Evolutionary conservation across 2,329 filamentous ascomycete species (phyloP).

Genomic region (Botrytis porri): DNA sequence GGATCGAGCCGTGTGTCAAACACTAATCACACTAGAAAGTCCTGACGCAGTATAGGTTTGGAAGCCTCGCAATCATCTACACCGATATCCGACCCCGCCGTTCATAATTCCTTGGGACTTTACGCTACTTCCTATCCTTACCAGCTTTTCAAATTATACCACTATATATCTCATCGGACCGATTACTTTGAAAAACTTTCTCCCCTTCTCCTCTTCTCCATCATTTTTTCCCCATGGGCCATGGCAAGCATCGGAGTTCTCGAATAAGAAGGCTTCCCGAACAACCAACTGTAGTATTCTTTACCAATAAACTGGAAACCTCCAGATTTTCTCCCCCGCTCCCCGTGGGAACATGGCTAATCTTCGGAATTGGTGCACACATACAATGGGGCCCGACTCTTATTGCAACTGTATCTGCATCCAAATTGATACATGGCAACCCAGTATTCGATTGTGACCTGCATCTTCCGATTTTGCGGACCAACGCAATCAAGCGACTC

Average conservation of each 20-base stretch:
- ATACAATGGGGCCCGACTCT: neutral
- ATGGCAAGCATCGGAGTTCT: neutral
- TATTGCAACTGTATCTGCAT: neutral
- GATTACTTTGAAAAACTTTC: neutral
- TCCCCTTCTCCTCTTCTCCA: neutral
- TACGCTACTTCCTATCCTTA: neutral
- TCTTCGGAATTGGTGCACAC: neutral
- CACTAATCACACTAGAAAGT: neutral
- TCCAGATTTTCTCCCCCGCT: neutral
- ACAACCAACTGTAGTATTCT: neutral
- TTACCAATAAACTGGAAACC: neutral
- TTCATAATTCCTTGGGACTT: neutral
- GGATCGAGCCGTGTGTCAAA: neutral
- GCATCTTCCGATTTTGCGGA: neutral
- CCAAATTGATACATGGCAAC: neutral
- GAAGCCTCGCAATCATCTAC: neutral
- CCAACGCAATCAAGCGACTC: neutral
- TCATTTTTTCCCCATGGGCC: neutral
- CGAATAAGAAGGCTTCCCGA: neutral
- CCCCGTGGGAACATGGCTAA: neutral
- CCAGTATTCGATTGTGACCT: neutral
- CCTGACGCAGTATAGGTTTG: neutral
- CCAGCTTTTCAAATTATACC: neutral
- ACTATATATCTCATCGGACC: slow-evolving; percentile 3
- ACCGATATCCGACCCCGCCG: neutral